phyloP scores from a whole-genome alignment of 768 basidiomycete species.

The Russula sp. region DNA sequence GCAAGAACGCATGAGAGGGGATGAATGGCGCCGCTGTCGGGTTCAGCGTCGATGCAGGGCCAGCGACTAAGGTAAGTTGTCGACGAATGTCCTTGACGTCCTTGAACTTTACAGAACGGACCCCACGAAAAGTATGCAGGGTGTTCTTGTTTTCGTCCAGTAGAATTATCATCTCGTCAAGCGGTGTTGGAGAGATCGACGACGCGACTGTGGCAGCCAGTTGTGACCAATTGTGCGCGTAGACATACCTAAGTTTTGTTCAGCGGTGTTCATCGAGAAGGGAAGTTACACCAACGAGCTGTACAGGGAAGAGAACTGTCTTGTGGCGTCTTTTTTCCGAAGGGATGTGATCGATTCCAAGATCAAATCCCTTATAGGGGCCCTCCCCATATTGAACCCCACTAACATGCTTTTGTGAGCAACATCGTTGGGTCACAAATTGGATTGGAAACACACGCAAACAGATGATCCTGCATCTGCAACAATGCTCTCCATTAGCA shows the following conservation, averaged over 20 bases:
- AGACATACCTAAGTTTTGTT: conserved; percentile 9
- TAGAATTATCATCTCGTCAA: conserved; percentile 19
- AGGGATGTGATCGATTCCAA: conserved; percentile 8
- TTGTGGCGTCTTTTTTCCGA: conserved; percentile 1
- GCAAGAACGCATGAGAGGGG: not conserved
- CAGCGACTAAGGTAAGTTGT: conserved; percentile 11
- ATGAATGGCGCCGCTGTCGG: conserved; percentile 13
- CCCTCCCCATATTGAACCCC: not conserved
- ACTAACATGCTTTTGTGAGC: conserved; percentile 1
- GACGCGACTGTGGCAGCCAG: not conserved
- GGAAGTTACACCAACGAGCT: not conserved
- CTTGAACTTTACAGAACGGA: conserved; percentile 10
- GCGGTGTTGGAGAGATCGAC: conserved; percentile 8
- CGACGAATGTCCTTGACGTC: not conserved
- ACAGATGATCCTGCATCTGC: conserved; percentile 11
- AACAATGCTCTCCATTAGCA: not conserved
- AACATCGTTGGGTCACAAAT: not conserved
- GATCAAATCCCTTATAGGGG: not conserved
- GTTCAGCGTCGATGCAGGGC: conserved; percentile 7
- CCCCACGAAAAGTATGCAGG: not conserved
- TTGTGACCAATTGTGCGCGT: conserved; percentile 1
- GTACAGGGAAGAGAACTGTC: conserved; percentile 2
- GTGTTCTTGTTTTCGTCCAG: not conserved
- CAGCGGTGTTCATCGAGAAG: not conserved
- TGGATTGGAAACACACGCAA: conserved; percentile 3